Percentiles rank a stretch among this genome's conserved stretches.
These are phyloP conservation scores for Cyclotella choctawhatcheeana DNA, from an alignment of 108 stramenopile genomes.

Conservation along the genomic window DNA sequence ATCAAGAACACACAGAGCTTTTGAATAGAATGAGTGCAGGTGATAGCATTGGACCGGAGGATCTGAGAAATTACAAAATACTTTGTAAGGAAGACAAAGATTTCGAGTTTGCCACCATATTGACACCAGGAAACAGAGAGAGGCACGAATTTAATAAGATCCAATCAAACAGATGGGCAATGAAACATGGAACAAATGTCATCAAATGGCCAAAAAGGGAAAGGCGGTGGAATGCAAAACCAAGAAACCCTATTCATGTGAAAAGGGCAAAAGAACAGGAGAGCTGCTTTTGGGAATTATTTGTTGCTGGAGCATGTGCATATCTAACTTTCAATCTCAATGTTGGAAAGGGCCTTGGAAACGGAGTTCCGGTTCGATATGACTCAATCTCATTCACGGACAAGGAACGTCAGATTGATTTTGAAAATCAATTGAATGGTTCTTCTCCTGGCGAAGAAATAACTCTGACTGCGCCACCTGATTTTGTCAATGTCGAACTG, in stretches of 20 bases:
- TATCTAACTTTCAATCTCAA: neutral
- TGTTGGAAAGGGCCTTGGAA: neutral
- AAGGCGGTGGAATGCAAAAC: neutral
- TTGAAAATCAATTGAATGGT: neutral
- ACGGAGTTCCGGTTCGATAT: neutral
- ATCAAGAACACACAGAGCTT: neutral
- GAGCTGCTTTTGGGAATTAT: constrained; percentile 3
- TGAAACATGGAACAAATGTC: neutral
- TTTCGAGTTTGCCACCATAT: neutral
- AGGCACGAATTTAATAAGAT: neutral
- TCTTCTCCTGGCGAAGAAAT: neutral
- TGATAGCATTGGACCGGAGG: neutral
- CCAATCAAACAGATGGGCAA: neutral
- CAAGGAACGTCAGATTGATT: neutral
- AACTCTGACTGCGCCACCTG: neutral
- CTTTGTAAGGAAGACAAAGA: neutral
- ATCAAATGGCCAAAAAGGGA: neutral
- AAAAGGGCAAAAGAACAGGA: neutral
- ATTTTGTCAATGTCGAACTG: neutral
- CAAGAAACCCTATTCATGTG: neutral
- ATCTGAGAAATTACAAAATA: neutral
- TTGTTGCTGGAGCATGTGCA: neutral
- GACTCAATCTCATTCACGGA: neutral
- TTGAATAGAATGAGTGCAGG: neutral
- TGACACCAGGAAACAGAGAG: constrained; percentile 2